Conservation (phyloP, 1,284 basidiomycete species). For the Tilletia walkeri region DNA sequence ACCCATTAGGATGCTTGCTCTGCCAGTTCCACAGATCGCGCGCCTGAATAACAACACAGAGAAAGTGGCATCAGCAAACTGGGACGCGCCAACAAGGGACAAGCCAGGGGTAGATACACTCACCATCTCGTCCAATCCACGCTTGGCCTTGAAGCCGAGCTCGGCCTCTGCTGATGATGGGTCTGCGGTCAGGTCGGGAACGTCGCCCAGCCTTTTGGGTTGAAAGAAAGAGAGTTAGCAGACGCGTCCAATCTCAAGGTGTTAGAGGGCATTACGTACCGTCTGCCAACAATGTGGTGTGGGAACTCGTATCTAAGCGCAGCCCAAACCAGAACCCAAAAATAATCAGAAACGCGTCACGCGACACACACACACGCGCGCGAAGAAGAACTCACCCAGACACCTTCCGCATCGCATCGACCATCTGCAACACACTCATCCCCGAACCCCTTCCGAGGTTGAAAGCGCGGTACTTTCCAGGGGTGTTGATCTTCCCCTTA, state of each 20-base stretch:
- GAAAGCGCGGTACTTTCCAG: slow-evolving; percentile 78
- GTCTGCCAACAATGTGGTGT: slow-evolving; percentile 75
- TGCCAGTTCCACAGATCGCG: slow-evolving; percentile 55
- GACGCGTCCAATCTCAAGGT: no score
- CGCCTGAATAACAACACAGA: slow-evolving; percentile 15
- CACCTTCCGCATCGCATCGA: slow-evolving; percentile 90
- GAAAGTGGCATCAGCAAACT: background rate
- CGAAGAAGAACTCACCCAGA: slow-evolving; percentile 61
- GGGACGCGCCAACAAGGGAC: background rate
- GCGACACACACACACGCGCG: background rate
- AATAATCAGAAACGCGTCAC: slow-evolving; percentile 1
- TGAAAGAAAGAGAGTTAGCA: background rate
- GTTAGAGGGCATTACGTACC: slow-evolving; percentile 51
- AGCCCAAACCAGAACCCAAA: slow-evolving; percentile 56
- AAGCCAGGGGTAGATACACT: background rate
- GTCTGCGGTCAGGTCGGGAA: slow-evolving; percentile 94
- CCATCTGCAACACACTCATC: slow-evolving; percentile 87
- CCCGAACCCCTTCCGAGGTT: slow-evolving; percentile 93
- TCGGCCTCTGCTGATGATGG: slow-evolving; percentile 87
- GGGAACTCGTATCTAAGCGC: slow-evolving; percentile 70
- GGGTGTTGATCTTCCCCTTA: slow-evolving; percentile 43
- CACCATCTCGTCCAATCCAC: slow-evolving; percentile 45
- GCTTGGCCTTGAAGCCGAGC: slow-evolving; percentile 83
- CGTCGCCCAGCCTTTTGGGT: slow-evolving; percentile 69
- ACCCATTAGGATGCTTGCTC: slow-evolving; percentile 58